Evolutionary conservation across 768 basidiomycete genomes (phyloP), one percentile per base, ranked within the genome.

Genomic region (Candolleomyces eurysporus): DNA sequence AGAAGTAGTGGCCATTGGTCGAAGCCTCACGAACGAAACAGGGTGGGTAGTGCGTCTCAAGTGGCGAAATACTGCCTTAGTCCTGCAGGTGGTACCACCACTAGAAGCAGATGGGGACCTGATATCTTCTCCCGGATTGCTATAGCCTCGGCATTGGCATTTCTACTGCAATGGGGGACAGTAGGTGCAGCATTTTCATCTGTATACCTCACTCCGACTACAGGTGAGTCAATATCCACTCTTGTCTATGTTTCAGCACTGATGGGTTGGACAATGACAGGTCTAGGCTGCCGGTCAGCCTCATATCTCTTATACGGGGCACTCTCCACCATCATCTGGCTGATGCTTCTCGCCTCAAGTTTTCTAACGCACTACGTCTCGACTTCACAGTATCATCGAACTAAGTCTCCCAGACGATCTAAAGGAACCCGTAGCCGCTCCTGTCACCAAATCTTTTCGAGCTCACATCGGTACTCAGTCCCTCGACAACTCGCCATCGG

Each of bases 261-360:
- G 4, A 19, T 2, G n/a, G 6, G 45, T 16, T 36, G 48, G 14
- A 32, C 6, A 16, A 32, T 16, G 62, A 2, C n/a, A 74, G 75
- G 75, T 17, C 62, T 77, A 30, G 74, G 72, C 14, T 76, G 76
- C 60, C 70, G 73, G 3, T 74, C 73, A 10, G 72, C 66, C 0
- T 63, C 67, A 17, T 76, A 71, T 57, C 32, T 75, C 9, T 43
- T 74, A 14, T 77, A 75, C 55, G 75, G 70, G 3, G 39, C 61
- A 8, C 32, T 69, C 8, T 74, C 76, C 0, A 76, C 76, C 1
- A 32, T 75, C 16, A 64, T 72, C 16, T 75, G 75, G 75, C 53
- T 72, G 30, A 3, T 76, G 8, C 64, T 73, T 6, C 64, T 74
- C 31, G 31, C 59, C 14, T 77, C 75, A 0, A 72, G 71, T 49